Evolutionary conservation across 768 basidiomycete genomes (phyloP), one percentile per base, ranked within the genome.

Genomic region (Cyclocybe aegerita): DNA sequence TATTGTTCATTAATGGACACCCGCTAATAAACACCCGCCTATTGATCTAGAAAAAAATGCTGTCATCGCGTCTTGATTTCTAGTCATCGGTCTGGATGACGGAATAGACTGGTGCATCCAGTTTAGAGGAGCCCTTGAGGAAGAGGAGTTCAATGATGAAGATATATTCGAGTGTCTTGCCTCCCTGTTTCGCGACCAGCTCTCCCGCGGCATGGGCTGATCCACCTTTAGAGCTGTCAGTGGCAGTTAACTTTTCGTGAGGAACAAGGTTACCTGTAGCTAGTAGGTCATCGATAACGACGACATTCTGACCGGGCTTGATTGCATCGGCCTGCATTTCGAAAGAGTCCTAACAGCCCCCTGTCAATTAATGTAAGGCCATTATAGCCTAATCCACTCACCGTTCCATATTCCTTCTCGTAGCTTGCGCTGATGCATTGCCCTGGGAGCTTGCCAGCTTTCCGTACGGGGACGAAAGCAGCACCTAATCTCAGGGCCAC

Each of bases 381-480:
- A 3, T 23, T 23, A 23, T 23, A 23, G 23, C 5, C 23, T 23
- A 23, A 5, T 23, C 23, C 5, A 23, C 85, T 64, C 58, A 93
- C 92, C n/a, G 69, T 62, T 39, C 94, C 95, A 58, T 98, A 97
- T 66, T 99, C 97, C 75, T 97, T 97, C 68, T 86, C 82, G 59
- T 93, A 99, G 15, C 77, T 78, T 2, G 82, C 87, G 31, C 77
- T 75, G 40, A 85, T 78, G 65, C 87, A 89, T 58, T 82, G 63
- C 40, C 97, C 97, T 5, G 97, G 97, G n/a, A 99, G 78, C 68
- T 98, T 99, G 4, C 94, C 95, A 53, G 74, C 73, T 72, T 99
- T 99, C 52, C 97, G 80, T 32, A 98, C 94, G 2, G 97, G 95
- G 3, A 97, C 93, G 58, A 99, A 99, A 9, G 93, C 91, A 1